These are phyloP conservation scores for Camellia granthamiana DNA, from an alignment of 148 eudicot genomes.

Conservation along the genomic window DNA sequence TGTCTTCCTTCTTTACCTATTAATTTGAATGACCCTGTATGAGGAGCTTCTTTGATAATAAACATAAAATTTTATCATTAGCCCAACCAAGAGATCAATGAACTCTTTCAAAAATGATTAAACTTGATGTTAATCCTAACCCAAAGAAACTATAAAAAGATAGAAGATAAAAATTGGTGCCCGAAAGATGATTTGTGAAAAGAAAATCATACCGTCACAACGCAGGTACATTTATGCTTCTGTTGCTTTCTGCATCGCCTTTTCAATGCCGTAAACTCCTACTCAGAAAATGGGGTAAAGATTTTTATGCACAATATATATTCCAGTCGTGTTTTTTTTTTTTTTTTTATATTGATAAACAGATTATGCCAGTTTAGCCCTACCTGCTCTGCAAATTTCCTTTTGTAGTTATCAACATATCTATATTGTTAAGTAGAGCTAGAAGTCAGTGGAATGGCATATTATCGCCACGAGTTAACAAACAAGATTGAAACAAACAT, in stretches of 20 bases:
- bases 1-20: conserved; percentile 67
- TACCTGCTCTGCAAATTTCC: conserved; percentile 83
- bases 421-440: conserved; percentile 33
- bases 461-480: too few relatives aligned
- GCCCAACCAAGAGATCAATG: background rate
- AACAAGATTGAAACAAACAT: background rate
- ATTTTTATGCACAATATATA: background rate
- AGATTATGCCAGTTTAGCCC: background rate
- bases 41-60: background rate
- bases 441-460: conserved; percentile 16
- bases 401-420: conserved; percentile 55
- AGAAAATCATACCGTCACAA: conserved; percentile 55
- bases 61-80: too few relatives aligned
- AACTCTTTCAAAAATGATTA: background rate
- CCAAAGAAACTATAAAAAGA: background rate
- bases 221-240: conserved; percentile 46
- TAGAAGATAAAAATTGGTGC: background rate
- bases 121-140: background rate
- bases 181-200: background rate
- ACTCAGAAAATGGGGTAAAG: background rate
- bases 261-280: conserved; percentile 69
- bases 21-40: background rate
- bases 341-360: background rate
- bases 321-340: background rate
- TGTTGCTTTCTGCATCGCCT: conserved; percentile 44